Conservation (phyloP, 2,329 filamentous ascomycete species). For the Ophiostoma populinum region DNA sequence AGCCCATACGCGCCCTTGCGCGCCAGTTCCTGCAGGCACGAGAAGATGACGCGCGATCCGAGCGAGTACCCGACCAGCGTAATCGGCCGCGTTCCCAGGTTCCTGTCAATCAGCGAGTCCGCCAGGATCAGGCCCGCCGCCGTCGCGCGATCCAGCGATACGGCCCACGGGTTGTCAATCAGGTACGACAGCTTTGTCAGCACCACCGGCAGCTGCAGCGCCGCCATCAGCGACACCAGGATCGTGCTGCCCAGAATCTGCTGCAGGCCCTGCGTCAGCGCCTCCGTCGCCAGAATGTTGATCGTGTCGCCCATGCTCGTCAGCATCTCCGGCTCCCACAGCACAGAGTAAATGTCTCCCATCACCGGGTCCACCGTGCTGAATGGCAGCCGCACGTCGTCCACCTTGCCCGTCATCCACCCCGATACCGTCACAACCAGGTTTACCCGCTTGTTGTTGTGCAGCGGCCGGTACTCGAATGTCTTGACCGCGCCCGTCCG, state of each 20-base stretch:
- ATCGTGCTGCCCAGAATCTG: slow-evolving; percentile 87
- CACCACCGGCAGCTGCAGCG: slow-evolving; percentile 78
- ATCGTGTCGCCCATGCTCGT: slow-evolving; percentile 97
- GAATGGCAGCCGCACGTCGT: slow-evolving; percentile 88
- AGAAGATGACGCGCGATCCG: slow-evolving; percentile 81
- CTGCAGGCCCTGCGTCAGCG: slow-evolving; percentile 87
- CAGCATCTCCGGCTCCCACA: slow-evolving; percentile 98
- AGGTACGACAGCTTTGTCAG: slow-evolving; percentile 88
- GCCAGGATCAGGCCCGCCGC: slow-evolving; percentile 81
- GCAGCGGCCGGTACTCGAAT: slow-evolving; percentile 88
- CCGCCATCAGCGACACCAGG: slow-evolving; percentile 76
- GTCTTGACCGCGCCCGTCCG: slow-evolving; percentile 86
- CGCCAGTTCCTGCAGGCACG: slow-evolving; percentile 73
- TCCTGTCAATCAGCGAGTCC: slow-evolving; percentile 82
- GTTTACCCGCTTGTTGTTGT: slow-evolving; percentile 96
- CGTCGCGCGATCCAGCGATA: slow-evolving; percentile 83
- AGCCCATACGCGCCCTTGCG: slow-evolving; percentile 70
- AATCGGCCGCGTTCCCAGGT: slow-evolving; percentile 76
- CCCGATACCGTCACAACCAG: slow-evolving; percentile 88
- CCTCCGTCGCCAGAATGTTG: slow-evolving; percentile 94
- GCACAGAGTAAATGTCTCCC: slow-evolving; percentile 92
- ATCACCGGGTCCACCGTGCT: slow-evolving; percentile 95
- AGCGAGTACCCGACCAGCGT: slow-evolving; percentile 92
- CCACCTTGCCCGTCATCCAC: slow-evolving; percentile 96
- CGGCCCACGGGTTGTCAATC: slow-evolving; percentile 96